Evolutionary conservation across 495 filamentous ascomycete species (phyloP).

Genomic region (Penicillium crystallinum): DNA sequence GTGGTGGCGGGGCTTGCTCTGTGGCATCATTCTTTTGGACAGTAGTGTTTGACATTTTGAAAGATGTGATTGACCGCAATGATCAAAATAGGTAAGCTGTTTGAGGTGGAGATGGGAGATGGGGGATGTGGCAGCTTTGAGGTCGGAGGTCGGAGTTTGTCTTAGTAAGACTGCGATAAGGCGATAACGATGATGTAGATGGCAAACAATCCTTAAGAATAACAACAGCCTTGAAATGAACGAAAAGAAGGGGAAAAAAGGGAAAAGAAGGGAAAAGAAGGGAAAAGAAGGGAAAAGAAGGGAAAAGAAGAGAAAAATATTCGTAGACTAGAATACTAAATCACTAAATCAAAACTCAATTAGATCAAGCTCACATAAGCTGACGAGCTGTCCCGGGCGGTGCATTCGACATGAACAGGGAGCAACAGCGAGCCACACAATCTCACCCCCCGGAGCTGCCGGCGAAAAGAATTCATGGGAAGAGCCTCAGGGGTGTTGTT

Average conservation of each 20-base stretch:
- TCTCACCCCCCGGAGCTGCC: conserved; percentile 9
- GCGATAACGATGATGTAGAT: conserved; percentile 4
- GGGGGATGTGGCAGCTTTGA: conserved; percentile 3
- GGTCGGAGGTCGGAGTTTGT: conserved; percentile 11
- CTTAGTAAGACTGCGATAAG: conserved; percentile 13
- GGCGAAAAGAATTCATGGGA: conserved; percentile 10
- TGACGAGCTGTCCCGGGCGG: too few species aligned
- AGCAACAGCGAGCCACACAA: background rate
- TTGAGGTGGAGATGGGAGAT: background rate
- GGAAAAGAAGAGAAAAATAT: too few species aligned
- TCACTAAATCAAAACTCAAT: too few species aligned
- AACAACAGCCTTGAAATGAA: background rate
- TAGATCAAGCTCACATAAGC: too few species aligned
- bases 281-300: too few species aligned
- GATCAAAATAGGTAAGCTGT: background rate
- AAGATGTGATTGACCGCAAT: background rate
- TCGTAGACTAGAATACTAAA: too few species aligned
- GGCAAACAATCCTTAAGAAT: background rate
- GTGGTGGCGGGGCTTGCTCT: conserved; percentile 43
- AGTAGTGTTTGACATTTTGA: conserved; percentile 42
- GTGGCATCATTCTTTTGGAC: conserved; percentile 36
- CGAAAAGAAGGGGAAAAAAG: background rate
- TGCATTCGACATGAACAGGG: too few species aligned
- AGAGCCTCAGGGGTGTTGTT: conserved; percentile 7
- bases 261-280: too few species aligned